phyloP scores from a whole-genome alignment of 2,329 filamentous ascomycete genomes.

The Colletotrichum cordylinicola region DNA sequence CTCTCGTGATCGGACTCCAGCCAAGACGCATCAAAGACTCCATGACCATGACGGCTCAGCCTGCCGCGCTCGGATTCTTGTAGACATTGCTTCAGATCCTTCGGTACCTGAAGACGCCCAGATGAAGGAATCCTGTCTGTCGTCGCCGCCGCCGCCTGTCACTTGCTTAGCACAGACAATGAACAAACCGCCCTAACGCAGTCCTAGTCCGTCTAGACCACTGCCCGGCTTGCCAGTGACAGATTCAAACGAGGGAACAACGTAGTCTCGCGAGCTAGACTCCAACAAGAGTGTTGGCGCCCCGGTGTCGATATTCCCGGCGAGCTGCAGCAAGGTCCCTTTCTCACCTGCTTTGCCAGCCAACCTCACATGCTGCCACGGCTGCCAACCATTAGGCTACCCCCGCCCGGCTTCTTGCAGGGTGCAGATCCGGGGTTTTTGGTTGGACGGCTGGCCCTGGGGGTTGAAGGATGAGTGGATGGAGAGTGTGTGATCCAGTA shows the following conservation, averaged over 20 bases:
- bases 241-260: neutral
- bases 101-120: neutral
- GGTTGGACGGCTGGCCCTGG: neutral
- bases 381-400: neutral
- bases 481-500: neutral
- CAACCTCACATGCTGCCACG: neutral
- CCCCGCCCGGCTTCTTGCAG: slow-evolving; percentile 13
- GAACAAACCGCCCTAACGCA: neutral
- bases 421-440: slow-evolving; percentile 17
- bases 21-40: neutral
- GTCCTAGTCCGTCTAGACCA: neutral
- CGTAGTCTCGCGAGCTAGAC: neutral
- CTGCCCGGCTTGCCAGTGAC: neutral
- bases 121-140: neutral
- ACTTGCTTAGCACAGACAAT: neutral
- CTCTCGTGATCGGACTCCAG: neutral
- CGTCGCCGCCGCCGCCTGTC: neutral
- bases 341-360: neutral
- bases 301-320: neutral
- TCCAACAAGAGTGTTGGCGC: neutral
- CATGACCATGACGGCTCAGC: neutral
- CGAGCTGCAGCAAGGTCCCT: neutral
- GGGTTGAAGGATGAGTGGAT: neutral
- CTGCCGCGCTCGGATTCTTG: neutral
- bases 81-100: neutral